phyloP scores from a whole-genome alignment of 164 flowering plant genomes.

The Chloranthus sessilifolius region DNA sequence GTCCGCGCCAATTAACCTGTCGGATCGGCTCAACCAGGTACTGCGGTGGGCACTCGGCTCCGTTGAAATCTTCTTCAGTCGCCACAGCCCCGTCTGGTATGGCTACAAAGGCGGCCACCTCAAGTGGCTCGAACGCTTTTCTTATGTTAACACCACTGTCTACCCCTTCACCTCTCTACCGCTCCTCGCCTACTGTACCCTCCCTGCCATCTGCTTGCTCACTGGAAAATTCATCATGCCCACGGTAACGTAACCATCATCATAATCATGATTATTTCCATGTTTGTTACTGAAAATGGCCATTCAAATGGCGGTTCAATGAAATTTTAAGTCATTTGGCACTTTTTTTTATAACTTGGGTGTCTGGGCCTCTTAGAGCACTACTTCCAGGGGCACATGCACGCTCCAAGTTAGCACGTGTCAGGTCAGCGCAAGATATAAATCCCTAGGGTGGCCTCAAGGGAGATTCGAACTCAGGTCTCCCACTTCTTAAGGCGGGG shows the following conservation, averaged over 20 bases:
- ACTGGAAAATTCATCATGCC: slow-evolving; percentile 95
- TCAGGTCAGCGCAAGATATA: too few relatives aligned
- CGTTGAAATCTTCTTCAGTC: slow-evolving; percentile 89
- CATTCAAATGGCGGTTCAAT: not conserved
- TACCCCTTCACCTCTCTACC: slow-evolving; percentile 87
- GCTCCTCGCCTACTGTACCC: slow-evolving; percentile 78
- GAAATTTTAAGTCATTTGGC: not conserved
- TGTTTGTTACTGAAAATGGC: not conserved
- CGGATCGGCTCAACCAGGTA: slow-evolving; percentile 92
- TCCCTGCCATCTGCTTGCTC: slow-evolving; percentile 91
- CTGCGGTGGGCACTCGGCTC: slow-evolving; percentile 96
- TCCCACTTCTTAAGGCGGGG: too few relatives aligned
- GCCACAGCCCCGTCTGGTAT: slow-evolving; percentile 74
- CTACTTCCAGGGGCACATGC: not conserved
- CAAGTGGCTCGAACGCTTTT: slow-evolving; percentile 79
- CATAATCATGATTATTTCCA: not conserved
- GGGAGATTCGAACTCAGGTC: too few relatives aligned
- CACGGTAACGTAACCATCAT: slow-evolving; percentile 36
- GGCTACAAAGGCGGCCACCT: slow-evolving; percentile 83
- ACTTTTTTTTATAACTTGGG: not conserved
- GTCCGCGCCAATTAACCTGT: slow-evolving; percentile 84
- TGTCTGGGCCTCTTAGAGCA: not conserved
- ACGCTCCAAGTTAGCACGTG: not conserved
- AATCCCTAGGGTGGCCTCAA: too few relatives aligned
- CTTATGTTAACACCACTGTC: slow-evolving; percentile 83